phyloP scores from a whole-genome alignment of 768 basidiomycete genomes.

The Hypholoma fasciculare region DNA sequence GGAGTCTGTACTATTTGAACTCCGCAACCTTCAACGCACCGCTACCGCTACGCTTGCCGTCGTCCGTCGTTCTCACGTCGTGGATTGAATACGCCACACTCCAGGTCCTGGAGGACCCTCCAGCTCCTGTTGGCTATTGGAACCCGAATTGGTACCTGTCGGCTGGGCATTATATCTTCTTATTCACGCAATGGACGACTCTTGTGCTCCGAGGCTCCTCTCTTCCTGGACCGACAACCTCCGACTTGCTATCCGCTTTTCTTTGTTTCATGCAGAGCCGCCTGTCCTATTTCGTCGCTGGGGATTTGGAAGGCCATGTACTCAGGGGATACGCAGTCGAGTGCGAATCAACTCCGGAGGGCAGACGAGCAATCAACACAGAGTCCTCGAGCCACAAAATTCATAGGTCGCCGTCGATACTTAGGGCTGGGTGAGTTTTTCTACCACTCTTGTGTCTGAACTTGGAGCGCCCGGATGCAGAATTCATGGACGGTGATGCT shows the following conservation, averaged over 20 bases:
- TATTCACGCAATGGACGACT: constrained; percentile 1
- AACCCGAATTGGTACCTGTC: no score
- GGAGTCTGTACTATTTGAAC: neutral
- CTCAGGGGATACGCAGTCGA: constrained; percentile 1
- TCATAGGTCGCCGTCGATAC: constrained; percentile 34
- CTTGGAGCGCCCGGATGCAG: constrained; percentile 1
- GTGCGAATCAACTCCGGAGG: constrained; percentile 1
- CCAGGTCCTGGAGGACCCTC: no score
- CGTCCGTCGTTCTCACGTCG: no score
- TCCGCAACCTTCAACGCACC: neutral
- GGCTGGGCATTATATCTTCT: neutral
- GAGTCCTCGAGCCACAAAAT: constrained; percentile 4
- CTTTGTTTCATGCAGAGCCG: constrained; percentile 28
- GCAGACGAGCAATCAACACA: neutral
- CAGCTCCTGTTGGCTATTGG: no score
- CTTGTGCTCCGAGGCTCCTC: neutral
- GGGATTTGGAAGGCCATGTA: constrained; percentile 7
- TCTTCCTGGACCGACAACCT: constrained; percentile 3
- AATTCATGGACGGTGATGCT: no score
- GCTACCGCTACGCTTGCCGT: no score
- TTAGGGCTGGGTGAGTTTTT: constrained; percentile 53
- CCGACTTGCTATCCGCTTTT: constrained; percentile 17
- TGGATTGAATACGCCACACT: no score
- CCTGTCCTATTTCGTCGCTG: constrained; percentile 23
- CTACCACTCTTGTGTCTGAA: neutral